A percentile compares a stretch with the other conserved stretches of the same genome.
phyloP scores from a whole-genome alignment of 2,329 filamentous ascomycete species.

The Penicillium corylophilum region DNA sequence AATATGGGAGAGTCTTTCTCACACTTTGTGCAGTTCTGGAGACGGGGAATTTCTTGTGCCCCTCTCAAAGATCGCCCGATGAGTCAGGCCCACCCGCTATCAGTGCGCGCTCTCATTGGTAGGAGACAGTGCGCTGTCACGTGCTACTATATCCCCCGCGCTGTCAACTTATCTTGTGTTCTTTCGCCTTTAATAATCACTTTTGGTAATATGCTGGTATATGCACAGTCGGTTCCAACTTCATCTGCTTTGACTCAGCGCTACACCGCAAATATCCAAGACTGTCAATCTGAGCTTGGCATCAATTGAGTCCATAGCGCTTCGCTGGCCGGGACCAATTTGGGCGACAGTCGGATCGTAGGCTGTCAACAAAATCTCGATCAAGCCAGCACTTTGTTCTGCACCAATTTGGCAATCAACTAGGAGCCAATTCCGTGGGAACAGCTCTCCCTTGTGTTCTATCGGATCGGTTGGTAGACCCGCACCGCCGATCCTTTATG shows the following conservation, averaged over 20 bases:
- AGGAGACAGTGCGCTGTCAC: not conserved
- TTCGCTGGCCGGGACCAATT: too few relatives aligned
- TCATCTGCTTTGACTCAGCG: too few relatives aligned
- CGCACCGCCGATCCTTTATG: conserved; percentile 38
- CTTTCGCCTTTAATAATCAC: not conserved
- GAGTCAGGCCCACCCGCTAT: not conserved
- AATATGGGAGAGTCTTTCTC: not conserved
- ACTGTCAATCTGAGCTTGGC: too few relatives aligned
- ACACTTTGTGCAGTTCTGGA: not conserved
- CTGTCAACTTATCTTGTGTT: not conserved
- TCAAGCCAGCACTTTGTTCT: too few relatives aligned
- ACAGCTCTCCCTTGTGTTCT: conserved; percentile 15
- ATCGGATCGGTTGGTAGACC: conserved; percentile 28
- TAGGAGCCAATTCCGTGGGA: too few relatives aligned
- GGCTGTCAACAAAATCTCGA: too few relatives aligned
- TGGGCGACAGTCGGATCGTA: too few relatives aligned
- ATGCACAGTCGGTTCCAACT: too few relatives aligned
- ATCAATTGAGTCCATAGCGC: too few relatives aligned
- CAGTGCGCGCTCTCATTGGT: not conserved
- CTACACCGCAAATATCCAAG: too few relatives aligned
- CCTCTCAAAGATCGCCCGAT: not conserved
- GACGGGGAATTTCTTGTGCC: not conserved
- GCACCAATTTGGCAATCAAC: too few relatives aligned
- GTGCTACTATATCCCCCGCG: not conserved
- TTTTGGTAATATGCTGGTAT: not conserved